Base-by-base conservation (phyloP, 2,329 filamentous ascomycete genomes). In the Nothopassalora personata region DNA sequence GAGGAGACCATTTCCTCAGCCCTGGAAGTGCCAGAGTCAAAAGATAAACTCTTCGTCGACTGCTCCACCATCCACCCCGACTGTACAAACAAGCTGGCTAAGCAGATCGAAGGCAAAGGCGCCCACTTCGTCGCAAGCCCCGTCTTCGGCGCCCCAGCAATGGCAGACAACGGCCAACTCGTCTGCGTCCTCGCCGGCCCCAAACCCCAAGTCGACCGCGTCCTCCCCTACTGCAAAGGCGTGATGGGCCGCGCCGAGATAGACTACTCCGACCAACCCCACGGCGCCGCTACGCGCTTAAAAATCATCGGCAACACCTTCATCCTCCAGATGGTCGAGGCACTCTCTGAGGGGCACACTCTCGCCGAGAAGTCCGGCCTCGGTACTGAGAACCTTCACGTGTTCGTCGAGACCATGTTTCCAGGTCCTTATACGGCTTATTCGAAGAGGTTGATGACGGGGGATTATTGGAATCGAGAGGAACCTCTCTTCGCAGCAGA, bases 231-330 rank as follows among this genome's bases (percentile, higher is more conserved):
- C 73, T 87, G 86, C 60, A 85, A 83, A 60, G 88, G 86, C 56
- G 89, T 94, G 15, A 89, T 87, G 69, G 83, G 86, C 1, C 81
- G 83, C 34, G 82, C 80, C 1, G 83, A 86, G 63, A 86, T 95
- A 60, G 85, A 93, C 71, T 86, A 91, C 73, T 80, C 81, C 48
- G 85, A 82, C 63, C 82, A 90, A 73, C 82, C 87, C 0, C 85
- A 86, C 52, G 83, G 87, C 54, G 84, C 85, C 55, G 86, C 91
- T 4, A 82, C 85, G 1, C 82, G 85, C 49, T 79, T 96, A 51
- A 94, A 96, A 75, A 79, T 96, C 19, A 81, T 96, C 9, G 91
- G 92, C 58, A 96, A 96, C 74, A 90, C 88, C 0, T 92, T 96
- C 72, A 82, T 96, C 67, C 72, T 95, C 45, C 89, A 89, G 76